Percentiles rank a stretch among this genome's conserved stretches.
phyloP scores from a whole-genome alignment of 2,329 filamentous ascomycete genomes.

The Fusarium acutatum region DNA sequence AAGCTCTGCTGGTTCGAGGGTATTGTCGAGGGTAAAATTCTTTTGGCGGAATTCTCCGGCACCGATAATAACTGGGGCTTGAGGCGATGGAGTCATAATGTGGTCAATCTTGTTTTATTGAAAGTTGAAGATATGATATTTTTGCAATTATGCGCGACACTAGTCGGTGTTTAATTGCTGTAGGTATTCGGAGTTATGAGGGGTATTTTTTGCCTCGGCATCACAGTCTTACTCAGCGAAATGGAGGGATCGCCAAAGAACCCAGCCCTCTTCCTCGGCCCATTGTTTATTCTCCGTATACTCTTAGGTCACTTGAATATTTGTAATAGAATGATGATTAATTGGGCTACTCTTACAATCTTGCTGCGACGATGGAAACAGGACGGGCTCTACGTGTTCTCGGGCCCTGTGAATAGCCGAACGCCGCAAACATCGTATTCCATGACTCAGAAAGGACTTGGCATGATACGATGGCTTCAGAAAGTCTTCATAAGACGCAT shows the following conservation, averaged over 20 bases:
- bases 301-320: not conserved
- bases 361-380: not conserved
- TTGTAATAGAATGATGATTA: not conserved
- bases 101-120: not conserved
- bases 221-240: not conserved
- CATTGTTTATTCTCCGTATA: not conserved
- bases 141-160: too few species aligned
- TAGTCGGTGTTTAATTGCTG: not conserved
- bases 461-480: not conserved
- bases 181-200: not conserved
- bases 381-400: not conserved
- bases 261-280: not conserved
- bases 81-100: not conserved
- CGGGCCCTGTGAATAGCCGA: not conserved
- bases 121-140: not conserved
- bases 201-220: not conserved
- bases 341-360: not conserved
- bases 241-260: not conserved
- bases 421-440: not conserved
- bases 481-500: not conserved
- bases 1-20: slow-evolving; percentile 66
- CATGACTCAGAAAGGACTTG: not conserved
- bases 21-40: slow-evolving; percentile 54
- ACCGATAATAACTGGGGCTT: slow-evolving; percentile 65
- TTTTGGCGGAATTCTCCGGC: slow-evolving; percentile 70